A percentile compares a stretch with the other conserved stretches of the same genome.
Conservation (phyloP, 2,329 filamentous ascomycete species). For the Pseudocercospora macadamiae region DNA sequence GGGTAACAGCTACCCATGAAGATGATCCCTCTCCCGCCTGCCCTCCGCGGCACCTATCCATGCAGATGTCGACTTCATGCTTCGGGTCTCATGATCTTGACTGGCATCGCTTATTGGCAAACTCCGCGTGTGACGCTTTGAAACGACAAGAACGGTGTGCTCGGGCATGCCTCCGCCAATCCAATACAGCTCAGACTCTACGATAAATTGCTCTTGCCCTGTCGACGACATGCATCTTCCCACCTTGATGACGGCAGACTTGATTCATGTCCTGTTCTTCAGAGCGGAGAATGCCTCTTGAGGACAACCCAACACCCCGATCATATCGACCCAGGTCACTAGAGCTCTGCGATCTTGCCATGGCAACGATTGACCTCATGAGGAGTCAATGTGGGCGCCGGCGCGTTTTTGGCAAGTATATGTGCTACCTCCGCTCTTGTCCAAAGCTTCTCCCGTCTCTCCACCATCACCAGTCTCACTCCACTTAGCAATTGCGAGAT, state of each 20-base stretch:
- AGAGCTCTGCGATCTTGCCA: constrained; percentile 1
- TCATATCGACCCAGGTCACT: neutral
- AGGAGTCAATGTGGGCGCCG: neutral
- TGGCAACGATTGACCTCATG: constrained; percentile 5
- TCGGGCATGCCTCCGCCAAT: neutral
- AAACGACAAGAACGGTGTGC: neutral
- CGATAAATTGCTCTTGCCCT: neutral
- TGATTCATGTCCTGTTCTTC: constrained; percentile 1
- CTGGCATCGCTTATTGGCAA: neutral
- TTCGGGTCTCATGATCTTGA: constrained; percentile 5
- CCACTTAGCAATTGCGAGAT: neutral
- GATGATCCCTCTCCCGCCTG: constrained; percentile 5
- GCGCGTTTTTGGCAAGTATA: neutral
- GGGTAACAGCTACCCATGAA: constrained; percentile 2
- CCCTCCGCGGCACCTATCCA: neutral
- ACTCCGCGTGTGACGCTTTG: neutral
- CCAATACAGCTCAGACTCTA: neutral
- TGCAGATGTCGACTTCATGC: neutral
- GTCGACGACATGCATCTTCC: neutral
- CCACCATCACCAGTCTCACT: neutral
- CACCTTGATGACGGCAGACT: constrained; percentile 1
- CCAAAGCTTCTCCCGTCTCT: neutral
- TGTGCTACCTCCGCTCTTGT: neutral
- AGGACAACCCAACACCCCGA: constrained; percentile 1
- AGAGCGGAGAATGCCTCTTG: constrained; percentile 2